Conservation (phyloP, 75 land plant genomes). For the Ceratopteris richardii region DNA sequence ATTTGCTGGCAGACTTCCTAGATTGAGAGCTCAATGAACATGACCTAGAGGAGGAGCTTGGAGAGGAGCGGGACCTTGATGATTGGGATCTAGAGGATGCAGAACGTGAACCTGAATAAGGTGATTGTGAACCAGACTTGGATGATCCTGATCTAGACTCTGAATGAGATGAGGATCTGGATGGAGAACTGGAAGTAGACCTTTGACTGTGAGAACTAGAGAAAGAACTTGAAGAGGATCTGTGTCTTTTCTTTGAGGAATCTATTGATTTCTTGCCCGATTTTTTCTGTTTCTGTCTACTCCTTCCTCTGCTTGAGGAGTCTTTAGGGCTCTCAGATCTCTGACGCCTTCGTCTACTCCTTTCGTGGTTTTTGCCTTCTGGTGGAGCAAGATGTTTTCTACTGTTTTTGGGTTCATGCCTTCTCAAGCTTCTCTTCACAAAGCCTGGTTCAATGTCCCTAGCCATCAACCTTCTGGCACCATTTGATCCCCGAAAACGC, state of each 20-base stretch:
- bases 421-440: background rate
- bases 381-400: background rate
- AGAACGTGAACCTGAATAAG: background rate
- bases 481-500: background rate
- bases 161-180: conserved; percentile 10
- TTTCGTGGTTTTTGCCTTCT: conserved; percentile 5
- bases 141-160: conserved; percentile 21
- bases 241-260: conserved; percentile 9
- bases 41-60: conserved; percentile 7
- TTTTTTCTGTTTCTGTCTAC: conserved; percentile 9
- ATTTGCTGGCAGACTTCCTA: conserved; percentile 6
- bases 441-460: conserved; percentile 1
- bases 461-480: background rate
- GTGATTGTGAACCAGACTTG: conserved; percentile 4
- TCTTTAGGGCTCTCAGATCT: conserved; percentile 7
- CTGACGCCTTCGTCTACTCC: background rate
- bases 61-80: conserved; percentile 2
- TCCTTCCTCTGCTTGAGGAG: conserved; percentile 3
- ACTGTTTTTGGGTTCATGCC: background rate
- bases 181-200: conserved; percentile 20
- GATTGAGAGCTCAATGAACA: conserved; percentile 20
- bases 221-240: background rate
- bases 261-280: conserved; percentile 3
- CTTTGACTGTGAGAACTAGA: conserved; percentile 11
- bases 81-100: conserved; percentile 7